Evolutionary conservation across 805 yeast genomes (phyloP).

Genomic region (Ogataea haglerorum): DNA sequence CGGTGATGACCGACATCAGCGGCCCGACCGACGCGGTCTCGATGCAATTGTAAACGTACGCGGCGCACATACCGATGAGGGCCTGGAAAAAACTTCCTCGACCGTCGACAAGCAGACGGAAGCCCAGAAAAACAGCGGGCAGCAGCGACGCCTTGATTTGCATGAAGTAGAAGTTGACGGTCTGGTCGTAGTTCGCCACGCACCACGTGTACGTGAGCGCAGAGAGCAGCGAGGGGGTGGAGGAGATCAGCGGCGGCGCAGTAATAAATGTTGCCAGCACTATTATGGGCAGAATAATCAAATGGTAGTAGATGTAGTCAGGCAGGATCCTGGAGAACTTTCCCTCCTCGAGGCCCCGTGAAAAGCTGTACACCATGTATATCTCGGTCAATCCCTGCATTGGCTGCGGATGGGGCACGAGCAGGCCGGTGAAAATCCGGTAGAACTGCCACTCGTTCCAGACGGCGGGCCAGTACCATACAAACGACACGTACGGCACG

Average conservation of each 20-base stretch:
- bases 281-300: conserved; percentile 47
- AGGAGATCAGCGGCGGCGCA: conserved; percentile 29
- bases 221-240: conserved; percentile 41
- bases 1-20: conserved; percentile 30
- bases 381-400: conserved; percentile 48
- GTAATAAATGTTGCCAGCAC: conserved; percentile 32
- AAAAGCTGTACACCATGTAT: conserved; percentile 55
- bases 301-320: conserved; percentile 54
- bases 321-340: conserved; percentile 47
- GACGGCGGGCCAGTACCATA: conserved; percentile 32
- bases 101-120: conserved; percentile 45
- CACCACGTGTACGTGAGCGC: conserved; percentile 65
- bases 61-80: conserved; percentile 50
- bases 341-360: conserved; percentile 52
- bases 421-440: conserved; percentile 48
- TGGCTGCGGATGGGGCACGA: conserved; percentile 41
- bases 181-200: conserved; percentile 48
- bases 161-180: conserved; percentile 50
- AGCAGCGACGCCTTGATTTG: conserved; percentile 55
- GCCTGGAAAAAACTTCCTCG: conserved; percentile 39
- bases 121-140: conserved; percentile 42
- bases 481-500: conserved; percentile 22
- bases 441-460: conserved; percentile 39
- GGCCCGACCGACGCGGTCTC: conserved; percentile 57
- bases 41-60: conserved; percentile 58